These are phyloP conservation scores for Pistacia vera DNA, from an alignment of 345 rosid species.

Conservation along the genomic window DNA sequence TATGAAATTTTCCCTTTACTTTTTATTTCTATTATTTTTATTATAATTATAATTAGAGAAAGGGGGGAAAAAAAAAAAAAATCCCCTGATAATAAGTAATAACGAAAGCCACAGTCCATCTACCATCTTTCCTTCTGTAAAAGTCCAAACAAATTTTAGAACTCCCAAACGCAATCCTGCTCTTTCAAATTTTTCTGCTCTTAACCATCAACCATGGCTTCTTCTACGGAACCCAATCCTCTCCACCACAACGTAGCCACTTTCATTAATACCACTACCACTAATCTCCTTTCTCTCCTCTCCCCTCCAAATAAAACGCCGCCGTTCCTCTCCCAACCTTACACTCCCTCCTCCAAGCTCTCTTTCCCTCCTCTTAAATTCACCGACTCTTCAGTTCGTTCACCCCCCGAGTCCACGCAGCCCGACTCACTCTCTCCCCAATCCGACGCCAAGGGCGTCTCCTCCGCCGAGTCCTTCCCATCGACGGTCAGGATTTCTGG, in stretches of 20 bases:
- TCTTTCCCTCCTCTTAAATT: constrained; percentile 56
- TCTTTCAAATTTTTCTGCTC: background rate
- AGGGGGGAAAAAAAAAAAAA: no score
- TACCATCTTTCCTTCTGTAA: background rate
- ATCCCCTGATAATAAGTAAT: no score
- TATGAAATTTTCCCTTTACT: no score
- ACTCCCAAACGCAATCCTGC: background rate
- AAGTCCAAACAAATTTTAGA: background rate
- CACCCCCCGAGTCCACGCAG: constrained; percentile 36
- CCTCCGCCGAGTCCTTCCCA: constrained; percentile 63
- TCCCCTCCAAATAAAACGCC: constrained; percentile 36
- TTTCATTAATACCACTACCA: constrained; percentile 44
- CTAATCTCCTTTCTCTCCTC: constrained; percentile 47
- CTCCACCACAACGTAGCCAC: constrained; percentile 41
- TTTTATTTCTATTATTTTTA: no score
- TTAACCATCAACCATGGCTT: constrained; percentile 32
- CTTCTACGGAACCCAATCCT: constrained; percentile 37
- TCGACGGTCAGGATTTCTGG: constrained; percentile 79
- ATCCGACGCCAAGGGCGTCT: constrained; percentile 43
- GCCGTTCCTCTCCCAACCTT: constrained; percentile 33
- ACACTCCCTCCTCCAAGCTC: constrained; percentile 49
- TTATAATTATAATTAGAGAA: no score
- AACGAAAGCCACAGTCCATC: no score
- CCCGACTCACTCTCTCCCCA: constrained; percentile 50
- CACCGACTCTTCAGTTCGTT: constrained; percentile 34